phyloP scores from a whole-genome alignment of 352 stramenopile species.

The Elongisporangium prolatum region DNA sequence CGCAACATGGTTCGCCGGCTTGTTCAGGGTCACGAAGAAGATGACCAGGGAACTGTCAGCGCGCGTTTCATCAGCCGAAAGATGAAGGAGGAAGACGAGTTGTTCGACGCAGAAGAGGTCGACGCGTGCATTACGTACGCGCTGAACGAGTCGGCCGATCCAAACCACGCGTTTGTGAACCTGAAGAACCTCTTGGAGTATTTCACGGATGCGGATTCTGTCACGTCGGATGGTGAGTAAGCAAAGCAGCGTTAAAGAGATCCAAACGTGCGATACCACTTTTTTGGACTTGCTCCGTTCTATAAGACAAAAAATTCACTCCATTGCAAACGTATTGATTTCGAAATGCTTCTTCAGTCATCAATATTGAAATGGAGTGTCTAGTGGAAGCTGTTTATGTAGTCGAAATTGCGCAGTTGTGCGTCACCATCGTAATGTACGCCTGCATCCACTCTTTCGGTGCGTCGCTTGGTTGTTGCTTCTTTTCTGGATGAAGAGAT shows the following conservation, averaged over 20 bases:
- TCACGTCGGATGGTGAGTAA: neutral
- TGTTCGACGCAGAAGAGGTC: conserved; percentile 49
- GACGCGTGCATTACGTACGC: conserved; percentile 35
- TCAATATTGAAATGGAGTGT: too few relatives aligned
- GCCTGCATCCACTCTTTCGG: conserved; percentile 23
- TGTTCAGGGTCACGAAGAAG: conserved; percentile 54
- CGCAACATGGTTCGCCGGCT: conserved; percentile 55
- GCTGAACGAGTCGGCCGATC: conserved; percentile 18
- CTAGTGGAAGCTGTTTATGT: too few relatives aligned
- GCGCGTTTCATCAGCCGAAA: conserved; percentile 47
- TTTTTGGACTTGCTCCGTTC: neutral
- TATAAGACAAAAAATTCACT: neutral
- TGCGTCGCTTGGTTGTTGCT: conserved; percentile 16
- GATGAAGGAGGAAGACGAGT: conserved; percentile 47
- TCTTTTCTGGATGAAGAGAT: conserved; percentile 54
- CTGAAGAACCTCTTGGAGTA: neutral
- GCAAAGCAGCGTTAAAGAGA: neutral
- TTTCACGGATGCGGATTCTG: neutral
- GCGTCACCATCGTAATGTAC: conserved; percentile 21
- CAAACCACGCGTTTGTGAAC: conserved; percentile 10
- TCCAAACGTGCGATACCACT: too few relatives aligned
- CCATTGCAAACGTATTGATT: neutral
- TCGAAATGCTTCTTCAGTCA: too few relatives aligned
- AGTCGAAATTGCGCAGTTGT: too few relatives aligned
- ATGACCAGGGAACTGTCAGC: conserved; percentile 36